Conservation (phyloP, 2,329 filamentous ascomycete genomes). For the Colletotrichum limetticola region DNA sequence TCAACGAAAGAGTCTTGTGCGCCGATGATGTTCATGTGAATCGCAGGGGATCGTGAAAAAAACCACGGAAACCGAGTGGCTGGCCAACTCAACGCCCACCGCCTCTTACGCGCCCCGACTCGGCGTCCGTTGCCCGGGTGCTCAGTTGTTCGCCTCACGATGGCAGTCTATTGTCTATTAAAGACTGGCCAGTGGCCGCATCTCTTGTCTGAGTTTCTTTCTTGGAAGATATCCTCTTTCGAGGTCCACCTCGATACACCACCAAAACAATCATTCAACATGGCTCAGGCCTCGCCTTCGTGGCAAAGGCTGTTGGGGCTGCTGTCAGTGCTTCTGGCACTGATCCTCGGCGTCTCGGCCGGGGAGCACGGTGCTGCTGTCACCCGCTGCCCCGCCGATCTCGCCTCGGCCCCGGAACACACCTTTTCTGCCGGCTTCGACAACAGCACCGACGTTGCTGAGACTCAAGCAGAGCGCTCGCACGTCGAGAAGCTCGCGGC, state of each 20-base stretch:
- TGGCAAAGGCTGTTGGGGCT: slow-evolving; percentile 34
- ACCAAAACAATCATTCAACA: slow-evolving; percentile 1
- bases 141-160: background rate
- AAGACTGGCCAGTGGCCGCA: slow-evolving; percentile 16
- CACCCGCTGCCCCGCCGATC: slow-evolving; percentile 19
- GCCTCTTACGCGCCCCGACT: slow-evolving; percentile 13
- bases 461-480: slow-evolving; percentile 33
- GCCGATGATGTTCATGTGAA: background rate
- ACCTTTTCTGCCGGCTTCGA: slow-evolving; percentile 20
- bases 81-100: slow-evolving; percentile 21
- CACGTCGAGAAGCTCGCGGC: slow-evolving; percentile 16
- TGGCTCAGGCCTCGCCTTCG: slow-evolving; percentile 33
- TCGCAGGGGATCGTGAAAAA: slow-evolving; percentile 5
- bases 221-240: slow-evolving; percentile 32
- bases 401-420: slow-evolving; percentile 17
- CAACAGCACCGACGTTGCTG: slow-evolving; percentile 31
- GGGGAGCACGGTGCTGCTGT: slow-evolving; percentile 25
- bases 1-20: slow-evolving; percentile 14
- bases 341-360: slow-evolving; percentile 28
- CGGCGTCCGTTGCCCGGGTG: slow-evolving; percentile 21
- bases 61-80: slow-evolving; percentile 13
- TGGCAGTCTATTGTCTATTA: slow-evolving; percentile 20
- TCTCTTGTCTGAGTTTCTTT: background rate
- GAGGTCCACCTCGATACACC: slow-evolving; percentile 30
- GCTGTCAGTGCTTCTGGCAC: slow-evolving; percentile 31